phyloP scores from a whole-genome alignment of 257 asterid species.

The Rhazya stricta region DNA sequence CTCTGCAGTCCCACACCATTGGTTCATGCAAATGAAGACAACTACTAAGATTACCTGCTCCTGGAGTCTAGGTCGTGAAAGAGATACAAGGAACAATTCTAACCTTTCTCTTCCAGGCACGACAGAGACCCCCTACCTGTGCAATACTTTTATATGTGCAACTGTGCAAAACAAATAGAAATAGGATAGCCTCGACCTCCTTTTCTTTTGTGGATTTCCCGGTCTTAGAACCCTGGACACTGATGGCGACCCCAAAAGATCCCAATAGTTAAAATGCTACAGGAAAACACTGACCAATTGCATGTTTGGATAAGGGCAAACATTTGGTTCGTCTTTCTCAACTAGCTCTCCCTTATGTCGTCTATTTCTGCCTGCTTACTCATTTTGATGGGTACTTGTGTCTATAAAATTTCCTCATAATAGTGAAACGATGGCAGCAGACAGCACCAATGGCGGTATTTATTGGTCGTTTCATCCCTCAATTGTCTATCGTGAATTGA shows the following conservation, averaged over 20 bases:
- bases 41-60: not conserved
- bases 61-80: not conserved
- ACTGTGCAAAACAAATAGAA: no score
- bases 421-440: no score
- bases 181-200: not conserved
- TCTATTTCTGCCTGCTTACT: not conserved
- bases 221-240: not conserved
- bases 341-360: not conserved
- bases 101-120: conserved; percentile 1
- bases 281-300: not conserved
- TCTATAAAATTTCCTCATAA: not conserved
- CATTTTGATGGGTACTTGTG: conserved; percentile 5
- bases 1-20: no score
- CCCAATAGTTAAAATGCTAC: not conserved
- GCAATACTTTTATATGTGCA: no score
- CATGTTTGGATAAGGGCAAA: conserved; percentile 8
- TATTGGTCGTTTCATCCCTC: no score
- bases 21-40: conserved; percentile 7
- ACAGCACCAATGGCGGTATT: no score
- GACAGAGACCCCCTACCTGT: conserved; percentile 6
- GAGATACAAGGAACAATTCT: conserved; percentile 3
- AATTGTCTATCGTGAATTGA: no score
- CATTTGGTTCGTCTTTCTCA: not conserved
- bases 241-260: conserved; percentile 1
- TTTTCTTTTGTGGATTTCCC: not conserved